Evolutionary conservation across 1,284 basidiomycete genomes (phyloP), one percentile per base, ranked within the genome.

Genomic region (Clitocybe nebularis): DNA sequence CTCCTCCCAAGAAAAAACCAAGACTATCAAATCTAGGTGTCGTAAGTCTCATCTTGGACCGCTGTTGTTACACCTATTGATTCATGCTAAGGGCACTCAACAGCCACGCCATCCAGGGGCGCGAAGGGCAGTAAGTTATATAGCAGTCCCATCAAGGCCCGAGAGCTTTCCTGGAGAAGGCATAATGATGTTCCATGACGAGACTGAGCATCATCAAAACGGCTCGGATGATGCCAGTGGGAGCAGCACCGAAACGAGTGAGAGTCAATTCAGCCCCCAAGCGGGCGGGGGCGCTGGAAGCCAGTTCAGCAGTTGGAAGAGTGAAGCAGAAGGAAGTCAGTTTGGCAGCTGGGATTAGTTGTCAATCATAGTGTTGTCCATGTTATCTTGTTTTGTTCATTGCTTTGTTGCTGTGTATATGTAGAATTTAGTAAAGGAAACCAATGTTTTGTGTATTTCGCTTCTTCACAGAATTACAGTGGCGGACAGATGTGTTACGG

Each of bases 111-210:
- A 49, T 30, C 48, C 47, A 8, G 58, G 60, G 20, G 39, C 47
- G 32, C 56, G 60, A 19, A 54, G 64, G 32, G 53, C 59, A 22
- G 58, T 56, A 13, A 66, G 62, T 46, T 58, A 56, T 35, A 58
- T 57, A 36, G 29, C 37, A 16, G 41, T 50, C 7, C 32, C 20
- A 14, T 23, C 19, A 5, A 47, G 39, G 39, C 7, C 17, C 11
- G 17, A 32, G 10, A 38, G 30, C 17, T 36, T 39, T 36, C 39
- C 32, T 20, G 46, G 49, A 41, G 37, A 47, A 30, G 36, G 48
- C 19, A 32, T 50, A 20, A 28, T 50, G n/a, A 24, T 49, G 11
- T 42, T 41, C 17, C n/a, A 21, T 26, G 26, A 45, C 19, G 20
- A 35, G 13, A 46, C 25, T 26, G 40, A 28, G 29, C 47, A 23